These are phyloP conservation scores for Aspergillus aculeatus DNA, from an alignment of 2,329 filamentous ascomycete genomes.

Conservation along the genomic window DNA sequence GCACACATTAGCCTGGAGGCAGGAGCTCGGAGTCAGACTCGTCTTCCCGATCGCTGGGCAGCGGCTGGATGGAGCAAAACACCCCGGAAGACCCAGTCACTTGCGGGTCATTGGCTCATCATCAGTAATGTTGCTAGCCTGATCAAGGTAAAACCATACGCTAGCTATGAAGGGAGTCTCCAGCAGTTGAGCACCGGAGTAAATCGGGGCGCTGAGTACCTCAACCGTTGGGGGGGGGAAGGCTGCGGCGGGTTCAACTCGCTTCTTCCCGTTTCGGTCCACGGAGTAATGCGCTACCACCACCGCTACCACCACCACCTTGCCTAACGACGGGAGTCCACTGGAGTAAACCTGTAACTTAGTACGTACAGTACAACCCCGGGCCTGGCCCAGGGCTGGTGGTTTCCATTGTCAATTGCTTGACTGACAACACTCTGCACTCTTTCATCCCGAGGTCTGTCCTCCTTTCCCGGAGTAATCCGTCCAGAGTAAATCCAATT, in stretches of 20 bases:
- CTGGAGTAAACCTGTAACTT: no score
- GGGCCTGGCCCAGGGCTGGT: no score
- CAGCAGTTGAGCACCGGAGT: slow-evolving; percentile 21
- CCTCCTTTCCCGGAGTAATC: background rate
- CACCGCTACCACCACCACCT: no score
- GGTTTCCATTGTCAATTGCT: no score
- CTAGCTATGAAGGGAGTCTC: slow-evolving; percentile 4
- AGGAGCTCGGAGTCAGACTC: background rate
- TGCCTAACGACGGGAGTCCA: no score
- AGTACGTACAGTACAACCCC: no score
- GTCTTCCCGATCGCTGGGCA: background rate
- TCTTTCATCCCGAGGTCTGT: background rate
- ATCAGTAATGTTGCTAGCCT: background rate
- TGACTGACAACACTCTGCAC: background rate
- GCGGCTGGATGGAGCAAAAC: background rate
- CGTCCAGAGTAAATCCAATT: background rate
- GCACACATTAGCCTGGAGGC: background rate
- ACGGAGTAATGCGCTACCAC: no score
- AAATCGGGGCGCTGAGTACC: slow-evolving; percentile 15
- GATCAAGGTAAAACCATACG: background rate
- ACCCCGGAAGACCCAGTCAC: slow-evolving; percentile 1
- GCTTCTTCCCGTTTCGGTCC: no score
- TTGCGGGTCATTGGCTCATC: background rate
- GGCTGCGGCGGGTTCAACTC: no score
- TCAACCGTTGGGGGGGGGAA: slow-evolving; percentile 13